phyloP scores from a whole-genome alignment of 371 early-diverging fungal genomes.

The Mucor ambiguus region DNA sequence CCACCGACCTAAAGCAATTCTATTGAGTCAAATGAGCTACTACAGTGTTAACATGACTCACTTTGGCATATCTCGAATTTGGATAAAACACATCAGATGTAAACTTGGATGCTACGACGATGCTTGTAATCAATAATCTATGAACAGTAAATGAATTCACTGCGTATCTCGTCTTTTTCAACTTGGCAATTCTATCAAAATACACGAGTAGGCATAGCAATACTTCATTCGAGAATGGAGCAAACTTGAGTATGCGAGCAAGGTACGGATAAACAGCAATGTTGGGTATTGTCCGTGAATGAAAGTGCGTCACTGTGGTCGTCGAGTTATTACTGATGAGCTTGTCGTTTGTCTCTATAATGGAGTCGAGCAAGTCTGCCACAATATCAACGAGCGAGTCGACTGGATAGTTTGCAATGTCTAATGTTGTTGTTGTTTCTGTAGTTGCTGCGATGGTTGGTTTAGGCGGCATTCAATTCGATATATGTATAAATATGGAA shows the following conservation, averaged over 20 bases:
- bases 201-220: slow-evolving; percentile 80
- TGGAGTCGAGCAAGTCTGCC: slow-evolving; percentile 55
- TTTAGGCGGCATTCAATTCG: slow-evolving; percentile 11
- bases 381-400: slow-evolving; percentile 43
- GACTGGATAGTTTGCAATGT: slow-evolving; percentile 46
- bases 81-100: slow-evolving; percentile 79
- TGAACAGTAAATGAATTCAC: slow-evolving; percentile 82
- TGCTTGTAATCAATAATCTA: slow-evolving; percentile 77
- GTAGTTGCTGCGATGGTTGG: slow-evolving; percentile 1
- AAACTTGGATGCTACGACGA: slow-evolving; percentile 85
- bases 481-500: slow-evolving; percentile 7
- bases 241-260: slow-evolving; percentile 74
- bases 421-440: slow-evolving; percentile 12
- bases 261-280: slow-evolving; percentile 72
- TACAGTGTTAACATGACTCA: slow-evolving; percentile 19
- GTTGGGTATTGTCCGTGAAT: slow-evolving; percentile 79
- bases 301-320: slow-evolving; percentile 68
- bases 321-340: slow-evolving; percentile 54
- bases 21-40: background rate
- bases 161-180: slow-evolving; percentile 45
- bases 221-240: slow-evolving; percentile 76
- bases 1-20: slow-evolving; percentile 74
- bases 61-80: slow-evolving; percentile 76
- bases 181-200: slow-evolving; percentile 79
- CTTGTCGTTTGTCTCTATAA: slow-evolving; percentile 68